Evolutionary conservation across 192 early-diverging fungal genomes (phyloP), one percentile per base, ranked within the genome.

Genomic region (Phlyctochytrium arcticum): DNA sequence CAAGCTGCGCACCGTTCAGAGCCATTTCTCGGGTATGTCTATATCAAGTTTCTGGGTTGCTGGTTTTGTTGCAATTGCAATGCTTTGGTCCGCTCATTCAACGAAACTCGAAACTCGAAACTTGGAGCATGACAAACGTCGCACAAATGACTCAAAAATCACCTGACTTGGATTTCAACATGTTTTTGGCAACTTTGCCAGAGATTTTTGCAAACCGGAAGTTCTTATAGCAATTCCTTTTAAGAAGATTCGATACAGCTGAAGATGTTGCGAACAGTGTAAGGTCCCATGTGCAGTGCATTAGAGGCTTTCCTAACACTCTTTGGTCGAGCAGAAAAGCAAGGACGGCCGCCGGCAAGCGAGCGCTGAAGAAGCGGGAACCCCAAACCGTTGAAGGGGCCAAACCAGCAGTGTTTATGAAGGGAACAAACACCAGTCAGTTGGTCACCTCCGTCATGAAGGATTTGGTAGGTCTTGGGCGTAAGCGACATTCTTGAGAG

Each of bases 371-470:
- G 62, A 91, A 93, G 71, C 82, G 90, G 53, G 95, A 92, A 66
- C 85, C 97, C 48, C 89, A 95, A 76, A 80, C 90, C 6, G 84
- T 90, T 31, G 97, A 99, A 69, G 93, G 89, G 70, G 78, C 85
- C 39, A 99, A 99, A 72, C 86, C 88, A 15, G 88, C 94, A 36
- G 82, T 99, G 29, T 90, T 98, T 68, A 74, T 98, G 31, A 86
- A 89, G 54, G 91, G 92, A 47, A 90, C 87, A 49, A 87, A 83
- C 44, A 94, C 97, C 34, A 92, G 86, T 65, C 85, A 93, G 62
- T 74, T 90, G 26, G 88, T 95, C 36, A 87, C 82, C 48, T 84
- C 89, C 69, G 90, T 92, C 5, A 81, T 99, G 34, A 83, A 87
- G 55, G 94, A 99, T 73, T 80, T 99, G 73, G 91, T 92, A 57